A percentile compares a stretch with the other conserved stretches of the same genome.
Evolutionary conservation across 78 protist species (phyloP).

Genomic region (Polysphondylium violaceum): DNA sequence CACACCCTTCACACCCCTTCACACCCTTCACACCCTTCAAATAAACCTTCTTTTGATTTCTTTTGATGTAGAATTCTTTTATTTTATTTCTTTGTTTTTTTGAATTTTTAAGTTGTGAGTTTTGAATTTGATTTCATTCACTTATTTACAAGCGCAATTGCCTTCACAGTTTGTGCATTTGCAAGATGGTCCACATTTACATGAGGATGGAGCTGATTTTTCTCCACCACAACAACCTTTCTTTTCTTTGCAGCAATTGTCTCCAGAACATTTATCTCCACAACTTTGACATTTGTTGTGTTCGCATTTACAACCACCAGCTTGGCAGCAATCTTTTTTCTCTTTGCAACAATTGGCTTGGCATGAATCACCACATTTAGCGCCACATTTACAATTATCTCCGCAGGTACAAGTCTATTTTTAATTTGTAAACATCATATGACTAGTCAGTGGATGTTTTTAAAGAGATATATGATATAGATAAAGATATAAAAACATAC

Average conservation of each 20-base stretch:
- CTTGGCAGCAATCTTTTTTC: not conserved
- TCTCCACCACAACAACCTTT: no score
- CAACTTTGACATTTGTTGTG: not conserved
- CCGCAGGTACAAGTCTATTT: slow-evolving; percentile 2
- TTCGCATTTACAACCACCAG: not conserved
- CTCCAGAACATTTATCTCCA: no score
- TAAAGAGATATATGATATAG: no score
- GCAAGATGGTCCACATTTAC: not conserved
- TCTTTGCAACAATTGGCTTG: no score
- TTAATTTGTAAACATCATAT: no score
- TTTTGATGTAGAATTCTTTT: not conserved
- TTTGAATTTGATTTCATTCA: not conserved
- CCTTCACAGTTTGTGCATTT: slow-evolving; percentile 1
- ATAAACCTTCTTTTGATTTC: not conserved
- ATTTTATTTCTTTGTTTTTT: not conserved
- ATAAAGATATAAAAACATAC: no score
- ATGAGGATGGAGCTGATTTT: no score
- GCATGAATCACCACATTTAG: not conserved
- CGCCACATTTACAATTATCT: not conserved
- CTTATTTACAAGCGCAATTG: not conserved
- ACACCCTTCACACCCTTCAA: not conserved
- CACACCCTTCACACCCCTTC: not conserved
- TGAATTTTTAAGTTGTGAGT: not conserved
- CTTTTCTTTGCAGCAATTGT: no score
- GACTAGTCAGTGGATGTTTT: no score